Evolutionary conservation across 2,329 filamentous ascomycete species (phyloP).

Genomic region (Hypoxylon sp.): DNA sequence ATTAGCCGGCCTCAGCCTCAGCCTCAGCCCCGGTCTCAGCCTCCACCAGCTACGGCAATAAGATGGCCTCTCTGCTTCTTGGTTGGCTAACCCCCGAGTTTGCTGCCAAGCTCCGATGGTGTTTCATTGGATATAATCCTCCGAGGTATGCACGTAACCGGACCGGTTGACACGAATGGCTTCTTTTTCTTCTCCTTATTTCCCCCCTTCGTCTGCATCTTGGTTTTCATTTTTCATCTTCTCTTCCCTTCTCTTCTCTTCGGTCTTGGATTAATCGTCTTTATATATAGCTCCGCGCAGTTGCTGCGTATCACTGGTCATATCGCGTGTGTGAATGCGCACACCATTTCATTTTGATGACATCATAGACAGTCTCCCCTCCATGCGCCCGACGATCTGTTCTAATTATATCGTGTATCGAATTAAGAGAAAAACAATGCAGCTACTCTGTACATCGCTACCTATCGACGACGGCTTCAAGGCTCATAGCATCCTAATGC

Average conservation of each 20-base stretch:
- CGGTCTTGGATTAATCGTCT: not conserved
- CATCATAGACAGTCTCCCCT: too few species aligned
- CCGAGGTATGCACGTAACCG: slow-evolving; percentile 1
- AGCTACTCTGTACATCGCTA: too few species aligned
- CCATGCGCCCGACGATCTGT: too few species aligned
- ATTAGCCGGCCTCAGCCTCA: slow-evolving; percentile 25
- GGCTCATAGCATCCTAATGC: too few species aligned
- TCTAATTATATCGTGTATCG: too few species aligned
- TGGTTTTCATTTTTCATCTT: not conserved
- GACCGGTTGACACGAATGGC: slow-evolving; percentile 3
- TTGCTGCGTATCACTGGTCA: not conserved
- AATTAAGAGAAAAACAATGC: too few species aligned
- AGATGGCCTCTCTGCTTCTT: not conserved
- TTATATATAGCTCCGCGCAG: not conserved
- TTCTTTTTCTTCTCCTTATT: slow-evolving; percentile 3
- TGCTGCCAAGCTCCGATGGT: not conserved
- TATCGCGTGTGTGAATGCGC: not conserved
- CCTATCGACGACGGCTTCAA: too few species aligned
- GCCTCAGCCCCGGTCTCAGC: slow-evolving; percentile 28
- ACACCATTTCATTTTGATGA: not conserved
- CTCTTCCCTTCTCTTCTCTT: not conserved
- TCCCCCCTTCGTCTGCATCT: not conserved
- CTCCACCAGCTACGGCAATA: slow-evolving; percentile 11
- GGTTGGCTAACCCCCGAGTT: slow-evolving; percentile 21
- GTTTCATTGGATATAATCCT: slow-evolving; percentile 18